Evolutionary conservation across 345 rosid species (phyloP), one percentile per base, ranked within the genome.

Genomic region (Syzygium oleosum): DNA sequence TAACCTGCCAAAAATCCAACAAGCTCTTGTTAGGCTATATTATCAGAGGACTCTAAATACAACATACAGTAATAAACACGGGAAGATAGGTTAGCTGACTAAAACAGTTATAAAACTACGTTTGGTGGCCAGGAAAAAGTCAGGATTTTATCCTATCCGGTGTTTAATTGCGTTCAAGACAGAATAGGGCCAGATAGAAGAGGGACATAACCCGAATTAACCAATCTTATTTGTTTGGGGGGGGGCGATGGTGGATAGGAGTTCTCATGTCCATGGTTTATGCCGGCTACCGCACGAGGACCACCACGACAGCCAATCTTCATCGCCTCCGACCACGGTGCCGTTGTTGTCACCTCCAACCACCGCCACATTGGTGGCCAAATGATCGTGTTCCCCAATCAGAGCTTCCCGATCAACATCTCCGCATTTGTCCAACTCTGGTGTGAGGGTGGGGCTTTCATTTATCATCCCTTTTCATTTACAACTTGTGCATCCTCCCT

Each of bases 1-100:
- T 94, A 94, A 51, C 94, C 96, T 93, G 91, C 89, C 87, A 34
- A 52, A 87, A 84, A 54, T 52, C 41, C 58, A 84, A 29, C 38
- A 59, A 56, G 55, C 51, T 51, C 58, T 68, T 27, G 55, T 34
- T 9, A 43, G 56, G 16, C 12, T 29, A 21, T 54, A 85, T 54
- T 85, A 85, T 85, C 65, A 17, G 53, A 83, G 85, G 14, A 85
- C 63, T 17, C 14, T 19, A 73, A 49, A 73, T 73, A 38, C 14
- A 10, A 73, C 27, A 38, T 17, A 68, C 25, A 19, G 80, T 8
- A 34, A 68, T 19, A 68, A 68, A 34, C 46, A 34, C 13, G 17
- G 80, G 80, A 34, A 73, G 83, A 73, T 10, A 73, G 22, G 49
- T 73, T 73, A 38, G 49, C 83, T 38, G 83, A 73, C 83, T 73